Evolutionary conservation across 805 yeast species (phyloP).

Genomic region (Hanseniaspora meyeri): DNA sequence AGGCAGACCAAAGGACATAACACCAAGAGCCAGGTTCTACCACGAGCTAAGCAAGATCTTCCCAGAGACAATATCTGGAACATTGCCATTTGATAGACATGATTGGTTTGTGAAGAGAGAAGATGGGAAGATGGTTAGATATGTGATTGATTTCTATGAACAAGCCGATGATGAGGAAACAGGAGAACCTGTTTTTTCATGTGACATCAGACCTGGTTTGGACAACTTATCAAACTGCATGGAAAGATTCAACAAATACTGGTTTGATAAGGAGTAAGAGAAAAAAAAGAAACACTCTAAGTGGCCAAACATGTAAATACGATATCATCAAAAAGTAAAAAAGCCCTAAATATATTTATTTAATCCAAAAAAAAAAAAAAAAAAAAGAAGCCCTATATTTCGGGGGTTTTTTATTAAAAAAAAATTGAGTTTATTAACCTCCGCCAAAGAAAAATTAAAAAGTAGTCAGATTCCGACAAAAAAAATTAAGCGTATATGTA

Average conservation of each 20-base stretch:
- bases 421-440: too few relatives aligned
- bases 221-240: slow-evolving; percentile 50
- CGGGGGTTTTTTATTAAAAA: too few relatives aligned
- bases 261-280: slow-evolving; percentile 23
- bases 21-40: slow-evolving; percentile 73
- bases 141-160: slow-evolving; percentile 91
- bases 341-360: background rate
- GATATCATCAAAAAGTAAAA: background rate
- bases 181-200: slow-evolving; percentile 80
- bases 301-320: background rate
- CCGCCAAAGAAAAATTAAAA: too few relatives aligned
- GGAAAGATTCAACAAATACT: slow-evolving; percentile 63
- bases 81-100: slow-evolving; percentile 94
- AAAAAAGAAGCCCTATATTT: background rate
- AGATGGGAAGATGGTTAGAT: slow-evolving; percentile 51
- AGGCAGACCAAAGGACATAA: slow-evolving; percentile 77
- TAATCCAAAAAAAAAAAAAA: too few relatives aligned
- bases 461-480: too few relatives aligned
- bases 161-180: slow-evolving; percentile 81
- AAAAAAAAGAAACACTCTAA: too few relatives aligned
- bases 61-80: slow-evolving; percentile 59
- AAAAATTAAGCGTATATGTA: background rate
- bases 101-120: slow-evolving; percentile 92
- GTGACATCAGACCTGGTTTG: slow-evolving; percentile 92
- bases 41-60: slow-evolving; percentile 52